A percentile compares a stretch with the other conserved stretches of the same genome.
Evolutionary conservation across 139 green algal species (phyloP).

Genomic region (Mychonastes homosphaera): DNA sequence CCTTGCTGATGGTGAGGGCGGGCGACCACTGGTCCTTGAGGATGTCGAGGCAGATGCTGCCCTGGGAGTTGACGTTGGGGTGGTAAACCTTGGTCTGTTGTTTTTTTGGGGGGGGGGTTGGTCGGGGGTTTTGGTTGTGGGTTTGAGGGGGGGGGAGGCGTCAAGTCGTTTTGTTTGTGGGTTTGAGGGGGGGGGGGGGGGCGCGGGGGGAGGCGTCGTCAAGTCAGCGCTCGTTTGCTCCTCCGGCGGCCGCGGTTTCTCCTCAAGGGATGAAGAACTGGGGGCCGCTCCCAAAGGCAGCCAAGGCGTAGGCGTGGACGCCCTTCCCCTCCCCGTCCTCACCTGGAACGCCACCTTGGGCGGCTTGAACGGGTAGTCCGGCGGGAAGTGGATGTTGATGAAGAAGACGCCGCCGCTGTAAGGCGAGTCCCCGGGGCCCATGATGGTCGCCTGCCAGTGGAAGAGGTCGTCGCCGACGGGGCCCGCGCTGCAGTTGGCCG

Average conservation of each 20-base stretch:
- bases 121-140: too few relatives aligned
- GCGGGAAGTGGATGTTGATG: conserved; percentile 86
- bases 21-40: conserved; percentile 98
- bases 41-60: conserved; percentile 95
- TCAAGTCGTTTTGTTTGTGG: too few relatives aligned
- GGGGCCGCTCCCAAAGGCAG: too few relatives aligned
- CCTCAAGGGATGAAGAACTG: too few relatives aligned
- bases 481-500: conserved; percentile 24
- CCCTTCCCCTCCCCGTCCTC: not conserved
- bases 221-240: not conserved
- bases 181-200: too few relatives aligned
- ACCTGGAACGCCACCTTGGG: conserved; percentile 86
- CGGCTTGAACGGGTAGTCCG: conserved; percentile 96
- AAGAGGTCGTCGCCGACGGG: conserved; percentile 76
- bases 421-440: conserved; percentile 65
- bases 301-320: too few relatives aligned
- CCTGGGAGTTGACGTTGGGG: conserved; percentile 96
- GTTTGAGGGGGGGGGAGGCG: too few relatives aligned
- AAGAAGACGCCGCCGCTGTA: conserved; percentile 68
- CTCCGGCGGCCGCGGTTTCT: not conserved
- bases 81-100: conserved; percentile 83
- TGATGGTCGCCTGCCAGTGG: conserved; percentile 79
- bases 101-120: not conserved
- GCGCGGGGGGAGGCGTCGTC: not conserved
- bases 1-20: conserved; percentile 93